Evolutionary conservation across 352 stramenopile genomes (phyloP).

Genomic region (Globisporangium solare): DNA sequence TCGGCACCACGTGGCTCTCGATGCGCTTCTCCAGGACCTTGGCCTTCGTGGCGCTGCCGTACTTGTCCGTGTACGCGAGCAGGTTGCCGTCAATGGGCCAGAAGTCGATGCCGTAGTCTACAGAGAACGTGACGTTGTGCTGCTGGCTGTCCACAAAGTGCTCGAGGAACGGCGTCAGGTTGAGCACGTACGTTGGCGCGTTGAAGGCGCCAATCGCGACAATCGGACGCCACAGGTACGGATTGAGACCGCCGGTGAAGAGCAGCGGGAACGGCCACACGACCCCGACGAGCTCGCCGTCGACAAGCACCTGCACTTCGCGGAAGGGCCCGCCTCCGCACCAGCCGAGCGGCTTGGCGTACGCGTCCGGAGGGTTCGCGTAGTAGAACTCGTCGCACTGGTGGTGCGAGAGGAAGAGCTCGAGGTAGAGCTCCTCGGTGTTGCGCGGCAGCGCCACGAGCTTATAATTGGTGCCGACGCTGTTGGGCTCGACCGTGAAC

Average conservation of each 20-base stretch:
- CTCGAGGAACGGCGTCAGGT: constrained; percentile 67
- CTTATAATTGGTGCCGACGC: constrained; percentile 26
- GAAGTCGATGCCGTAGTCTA: constrained; percentile 63
- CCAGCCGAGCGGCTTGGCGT: constrained; percentile 15
- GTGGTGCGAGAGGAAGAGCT: constrained; percentile 68
- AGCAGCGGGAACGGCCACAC: constrained; percentile 72
- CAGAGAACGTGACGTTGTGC: constrained; percentile 56
- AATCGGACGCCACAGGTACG: constrained; percentile 74
- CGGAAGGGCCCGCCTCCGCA: constrained; percentile 55
- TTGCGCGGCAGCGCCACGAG: constrained; percentile 51
- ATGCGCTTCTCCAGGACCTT: constrained; percentile 33
- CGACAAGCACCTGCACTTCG: constrained; percentile 66
- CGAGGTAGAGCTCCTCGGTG: constrained; percentile 60
- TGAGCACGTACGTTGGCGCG: constrained; percentile 67
- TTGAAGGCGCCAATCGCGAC: constrained; percentile 67
- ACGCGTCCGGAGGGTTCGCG: constrained; percentile 46
- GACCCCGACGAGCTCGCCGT: constrained; percentile 53
- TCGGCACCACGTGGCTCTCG: constrained; percentile 21
- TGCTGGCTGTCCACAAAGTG: constrained; percentile 42
- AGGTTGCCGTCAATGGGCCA: constrained; percentile 68
- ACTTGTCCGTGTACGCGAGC: constrained; percentile 44
- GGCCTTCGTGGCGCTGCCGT: constrained; percentile 32
- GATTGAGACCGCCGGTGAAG: constrained; percentile 74
- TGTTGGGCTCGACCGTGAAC: constrained; percentile 56
- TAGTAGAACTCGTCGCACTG: constrained; percentile 81